These are phyloP conservation scores for Sisymbrium altissimum DNA, from an alignment of 345 rosid genomes.

Conservation along the genomic window DNA sequence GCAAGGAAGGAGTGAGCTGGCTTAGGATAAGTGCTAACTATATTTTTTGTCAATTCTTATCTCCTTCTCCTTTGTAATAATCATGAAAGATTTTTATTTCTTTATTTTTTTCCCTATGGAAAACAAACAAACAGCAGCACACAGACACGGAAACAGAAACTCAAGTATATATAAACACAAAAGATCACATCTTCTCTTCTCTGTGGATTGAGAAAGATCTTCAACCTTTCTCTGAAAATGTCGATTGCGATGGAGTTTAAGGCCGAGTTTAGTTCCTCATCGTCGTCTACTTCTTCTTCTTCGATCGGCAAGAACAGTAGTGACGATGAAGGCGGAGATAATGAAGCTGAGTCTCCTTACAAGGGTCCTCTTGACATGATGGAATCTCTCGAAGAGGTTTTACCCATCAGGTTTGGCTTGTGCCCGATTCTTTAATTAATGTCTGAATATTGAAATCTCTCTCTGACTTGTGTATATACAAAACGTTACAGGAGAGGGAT, in stretches of 20 bases:
- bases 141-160: constrained; percentile 17
- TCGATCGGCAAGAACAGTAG: constrained; percentile 63
- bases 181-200: not conserved
- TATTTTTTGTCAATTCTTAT: constrained; percentile 2
- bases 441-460: not conserved
- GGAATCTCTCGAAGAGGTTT: constrained; percentile 53
- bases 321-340: constrained; percentile 36
- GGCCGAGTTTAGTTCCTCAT: not conserved
- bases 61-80: constrained; percentile 1
- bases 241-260: constrained; percentile 23
- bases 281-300: constrained; percentile 33
- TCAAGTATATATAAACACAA: not conserved
- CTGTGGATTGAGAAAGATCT: not conserved
- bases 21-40: constrained; percentile 12
- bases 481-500: constrained; percentile 54
- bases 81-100: not conserved
- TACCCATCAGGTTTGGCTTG: constrained; percentile 45
- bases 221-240: constrained; percentile 1
- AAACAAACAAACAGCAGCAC: not conserved
- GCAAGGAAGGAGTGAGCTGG: constrained; percentile 10
- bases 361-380: constrained; percentile 49
- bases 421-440: not conserved
- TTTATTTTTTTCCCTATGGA: not conserved
- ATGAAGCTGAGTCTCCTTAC: constrained; percentile 54
- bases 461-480: not conserved